Conservation (phyloP, 345 rosid species). For the Aquilaria yunnanensis region DNA sequence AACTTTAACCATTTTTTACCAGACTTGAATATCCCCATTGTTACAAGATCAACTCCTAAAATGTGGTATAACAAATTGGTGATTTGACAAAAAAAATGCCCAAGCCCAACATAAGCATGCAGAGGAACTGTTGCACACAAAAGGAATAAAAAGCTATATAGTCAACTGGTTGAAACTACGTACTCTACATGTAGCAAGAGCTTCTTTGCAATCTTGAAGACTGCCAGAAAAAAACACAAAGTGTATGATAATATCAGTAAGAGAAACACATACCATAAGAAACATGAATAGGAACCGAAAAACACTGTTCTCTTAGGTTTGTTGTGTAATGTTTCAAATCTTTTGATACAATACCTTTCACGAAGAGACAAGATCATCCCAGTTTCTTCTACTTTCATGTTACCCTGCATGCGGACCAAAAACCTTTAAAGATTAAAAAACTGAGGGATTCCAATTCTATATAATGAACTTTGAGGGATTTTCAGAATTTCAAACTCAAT, state of each 20-base stretch:
- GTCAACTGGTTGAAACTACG: constrained; percentile 11
- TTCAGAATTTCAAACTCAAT: neutral
- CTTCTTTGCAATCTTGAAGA: constrained; percentile 66
- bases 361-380: constrained; percentile 86
- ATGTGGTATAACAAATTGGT: no score
- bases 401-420: constrained; percentile 33
- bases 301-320: neutral
- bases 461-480: no score
- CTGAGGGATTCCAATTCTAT: no score
- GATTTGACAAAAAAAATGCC: no score
- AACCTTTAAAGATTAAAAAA: no score
- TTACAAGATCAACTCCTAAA: no score
- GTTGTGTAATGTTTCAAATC: no score
- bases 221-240: constrained; percentile 41
- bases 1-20: no score
- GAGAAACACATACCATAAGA: neutral
- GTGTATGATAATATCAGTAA: neutral
- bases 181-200: constrained; percentile 76
- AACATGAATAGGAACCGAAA: neutral
- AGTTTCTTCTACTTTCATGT: constrained; percentile 63
- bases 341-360: constrained; percentile 49
- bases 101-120: no score
- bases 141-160: no score
- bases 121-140: no score
- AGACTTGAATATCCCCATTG: no score